Evolutionary conservation across 768 basidiomycete species (phyloP).

Genomic region (Suillus clintonianus): DNA sequence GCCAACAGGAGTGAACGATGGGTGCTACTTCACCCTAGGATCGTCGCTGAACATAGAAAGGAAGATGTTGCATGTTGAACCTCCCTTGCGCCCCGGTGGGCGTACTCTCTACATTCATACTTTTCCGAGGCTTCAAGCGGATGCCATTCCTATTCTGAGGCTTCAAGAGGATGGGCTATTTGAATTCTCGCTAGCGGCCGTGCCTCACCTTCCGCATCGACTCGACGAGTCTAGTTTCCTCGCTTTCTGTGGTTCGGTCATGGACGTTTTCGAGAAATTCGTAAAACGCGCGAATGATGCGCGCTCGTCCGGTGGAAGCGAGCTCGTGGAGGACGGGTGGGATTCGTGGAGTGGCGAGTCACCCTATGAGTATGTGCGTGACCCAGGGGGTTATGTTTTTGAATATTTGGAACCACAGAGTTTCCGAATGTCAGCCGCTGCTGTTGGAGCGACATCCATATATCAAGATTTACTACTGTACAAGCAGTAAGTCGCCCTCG

Average conservation of each 20-base stretch:
- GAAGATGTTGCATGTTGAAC: neutral
- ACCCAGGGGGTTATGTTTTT: neutral
- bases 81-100: neutral
- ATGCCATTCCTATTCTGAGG: no score
- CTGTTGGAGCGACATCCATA: neutral
- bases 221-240: neutral
- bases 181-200: neutral
- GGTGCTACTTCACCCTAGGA: constrained; percentile 1
- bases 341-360: constrained; percentile 6
- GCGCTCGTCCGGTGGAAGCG: neutral
- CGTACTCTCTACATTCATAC: constrained; percentile 3
- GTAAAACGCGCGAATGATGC: neutral
- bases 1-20: neutral
- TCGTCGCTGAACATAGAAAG: neutral
- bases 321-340: neutral
- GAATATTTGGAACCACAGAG: constrained; percentile 3
- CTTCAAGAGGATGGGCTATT: neutral
- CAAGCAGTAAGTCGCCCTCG: constrained; percentile 1
- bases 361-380: neutral
- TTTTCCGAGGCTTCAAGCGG: constrained; percentile 2
- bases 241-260: constrained; percentile 3
- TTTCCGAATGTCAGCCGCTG: neutral
- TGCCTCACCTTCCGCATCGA: neutral
- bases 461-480: neutral
- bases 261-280: neutral